Conservation (phyloP, 2,329 filamentous ascomycete species). For the Hortaea sp. region DNA sequence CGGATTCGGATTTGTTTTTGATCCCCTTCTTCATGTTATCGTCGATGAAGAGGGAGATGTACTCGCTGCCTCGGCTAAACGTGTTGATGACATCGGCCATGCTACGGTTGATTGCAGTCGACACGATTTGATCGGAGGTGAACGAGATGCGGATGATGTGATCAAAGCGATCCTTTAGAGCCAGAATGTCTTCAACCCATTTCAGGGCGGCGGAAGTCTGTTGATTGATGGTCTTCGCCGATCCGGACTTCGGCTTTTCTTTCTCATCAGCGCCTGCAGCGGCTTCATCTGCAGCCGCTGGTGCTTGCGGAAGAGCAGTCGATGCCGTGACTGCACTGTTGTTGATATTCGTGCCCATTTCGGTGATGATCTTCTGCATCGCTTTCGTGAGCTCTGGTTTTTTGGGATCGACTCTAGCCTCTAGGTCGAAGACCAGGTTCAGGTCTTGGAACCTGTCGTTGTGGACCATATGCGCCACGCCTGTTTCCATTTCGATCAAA, state of each 20-base stretch:
- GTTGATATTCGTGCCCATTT: constrained; percentile 77
- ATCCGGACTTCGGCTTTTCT: constrained; percentile 37
- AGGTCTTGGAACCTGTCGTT: constrained; percentile 75
- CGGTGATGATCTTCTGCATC: constrained; percentile 64
- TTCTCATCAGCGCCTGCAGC: constrained; percentile 40
- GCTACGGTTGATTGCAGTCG: constrained; percentile 74
- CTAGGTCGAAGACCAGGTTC: constrained; percentile 68
- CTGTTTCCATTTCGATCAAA: constrained; percentile 78
- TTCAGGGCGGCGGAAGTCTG: constrained; percentile 80
- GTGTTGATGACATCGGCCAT: constrained; percentile 89
- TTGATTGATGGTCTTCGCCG: constrained; percentile 49
- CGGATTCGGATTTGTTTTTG: constrained; percentile 80
- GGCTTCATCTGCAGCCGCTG: constrained; percentile 25
- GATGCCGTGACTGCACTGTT: constrained; percentile 47
- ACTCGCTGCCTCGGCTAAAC: constrained; percentile 76
- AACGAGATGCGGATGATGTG: constrained; percentile 66
- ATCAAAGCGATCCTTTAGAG: constrained; percentile 84
- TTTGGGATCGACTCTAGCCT: constrained; percentile 64
- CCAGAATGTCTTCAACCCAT: constrained; percentile 88
- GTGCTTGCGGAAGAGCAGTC: constrained; percentile 39
- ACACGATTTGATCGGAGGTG: constrained; percentile 61
- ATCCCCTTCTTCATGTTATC: constrained; percentile 91
- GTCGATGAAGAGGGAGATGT: constrained; percentile 91
- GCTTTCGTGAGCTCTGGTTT: constrained; percentile 61
- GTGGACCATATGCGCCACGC: constrained; percentile 81